phyloP scores from a whole-genome alignment of 1,284 basidiomycete species.

The Pterula multifida region DNA sequence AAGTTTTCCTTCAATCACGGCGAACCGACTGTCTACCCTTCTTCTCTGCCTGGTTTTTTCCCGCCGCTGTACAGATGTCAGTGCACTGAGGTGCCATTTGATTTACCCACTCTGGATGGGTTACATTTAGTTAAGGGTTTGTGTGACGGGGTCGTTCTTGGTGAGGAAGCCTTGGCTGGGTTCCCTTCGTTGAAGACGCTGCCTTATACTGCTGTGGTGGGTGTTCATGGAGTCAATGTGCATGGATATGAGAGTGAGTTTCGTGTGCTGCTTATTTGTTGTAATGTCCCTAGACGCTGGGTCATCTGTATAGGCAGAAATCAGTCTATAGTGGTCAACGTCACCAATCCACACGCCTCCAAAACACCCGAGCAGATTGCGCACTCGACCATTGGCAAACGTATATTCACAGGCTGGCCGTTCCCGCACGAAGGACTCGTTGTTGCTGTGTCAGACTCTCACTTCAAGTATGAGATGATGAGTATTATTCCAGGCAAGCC shows the following conservation, averaged over 20 bases:
- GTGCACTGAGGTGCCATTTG: slow-evolving; percentile 71
- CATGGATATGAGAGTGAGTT: slow-evolving; percentile 62
- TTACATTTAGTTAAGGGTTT: slow-evolving; percentile 81
- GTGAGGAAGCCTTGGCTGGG: slow-evolving; percentile 80
- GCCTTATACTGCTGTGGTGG: slow-evolving; percentile 67
- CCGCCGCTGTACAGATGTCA: slow-evolving; percentile 79
- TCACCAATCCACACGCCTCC: slow-evolving; percentile 66
- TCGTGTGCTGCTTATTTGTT: not conserved
- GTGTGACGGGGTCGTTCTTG: slow-evolving; percentile 81
- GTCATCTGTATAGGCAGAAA: slow-evolving; percentile 43
- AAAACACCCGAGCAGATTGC: slow-evolving; percentile 68
- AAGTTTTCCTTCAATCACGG: slow-evolving; percentile 66
- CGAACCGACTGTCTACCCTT: slow-evolving; percentile 66
- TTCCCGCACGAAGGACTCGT: slow-evolving; percentile 91
- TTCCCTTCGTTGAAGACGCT: slow-evolving; percentile 93
- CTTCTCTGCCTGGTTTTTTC: slow-evolving; percentile 91
- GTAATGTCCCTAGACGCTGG: not conserved
- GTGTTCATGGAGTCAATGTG: slow-evolving; percentile 85
- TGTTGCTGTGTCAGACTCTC: slow-evolving; percentile 75
- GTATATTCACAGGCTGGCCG: slow-evolving; percentile 85
- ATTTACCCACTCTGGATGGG: slow-evolving; percentile 82
- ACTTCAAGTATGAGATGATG: slow-evolving; percentile 80
- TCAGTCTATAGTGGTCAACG: slow-evolving; percentile 85
- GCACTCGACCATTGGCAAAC: slow-evolving; percentile 60
- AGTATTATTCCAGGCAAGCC: slow-evolving; percentile 39